Evolutionary conservation across 495 filamentous ascomycete genomes (phyloP), one percentile per base, ranked within the genome.

Genomic region (Lineolata rhizophorae): DNA sequence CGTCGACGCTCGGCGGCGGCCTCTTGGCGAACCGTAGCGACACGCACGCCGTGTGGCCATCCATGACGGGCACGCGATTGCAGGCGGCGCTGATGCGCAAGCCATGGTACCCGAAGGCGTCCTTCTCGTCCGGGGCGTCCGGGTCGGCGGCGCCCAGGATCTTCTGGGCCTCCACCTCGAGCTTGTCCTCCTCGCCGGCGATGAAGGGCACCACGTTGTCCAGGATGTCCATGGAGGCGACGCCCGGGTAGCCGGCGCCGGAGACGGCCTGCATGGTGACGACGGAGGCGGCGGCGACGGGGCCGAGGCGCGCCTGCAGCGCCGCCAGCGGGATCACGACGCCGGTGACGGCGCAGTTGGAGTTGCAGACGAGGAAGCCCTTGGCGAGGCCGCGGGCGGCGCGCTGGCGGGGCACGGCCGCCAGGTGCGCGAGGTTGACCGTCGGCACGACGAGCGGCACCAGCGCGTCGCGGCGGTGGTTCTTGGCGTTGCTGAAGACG

Each of bases 131-230:
- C 22, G 22, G 6, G 22, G 22, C n/a, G 20, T 46, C 43, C 4
- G 20, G 33, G 28, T 53, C 53, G 35, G 56, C 38, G n/a, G 27
- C 21, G 21, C 55, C 55, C 1, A 58, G 39, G 29, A 58, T 58
- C 45, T 58, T 58, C 27, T 43, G 43, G 10, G 54, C 52, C 35
- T 57, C 55, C 13, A 43, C 45, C 31, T 54, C 46, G 20, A 57
- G 40, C 35, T 58, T 58, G 38, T 54, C 52, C 38, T 58, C 55
- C 31, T 58, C 54, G 13, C 53, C 54, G 6, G 47, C 39, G 20
- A 58, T 58, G 43, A 44, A 58, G 1, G 55, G 55, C 6, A 58
- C 45, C 20, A 57, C 44, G 35, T 58, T 58, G 46, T 58, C 55
- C 19, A 58, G 42, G 29, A 57, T 57, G 35, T 58, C 55, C 54